Conservation (phyloP, 306 rosid genomes). For the Fragaria ananassa region DNA sequence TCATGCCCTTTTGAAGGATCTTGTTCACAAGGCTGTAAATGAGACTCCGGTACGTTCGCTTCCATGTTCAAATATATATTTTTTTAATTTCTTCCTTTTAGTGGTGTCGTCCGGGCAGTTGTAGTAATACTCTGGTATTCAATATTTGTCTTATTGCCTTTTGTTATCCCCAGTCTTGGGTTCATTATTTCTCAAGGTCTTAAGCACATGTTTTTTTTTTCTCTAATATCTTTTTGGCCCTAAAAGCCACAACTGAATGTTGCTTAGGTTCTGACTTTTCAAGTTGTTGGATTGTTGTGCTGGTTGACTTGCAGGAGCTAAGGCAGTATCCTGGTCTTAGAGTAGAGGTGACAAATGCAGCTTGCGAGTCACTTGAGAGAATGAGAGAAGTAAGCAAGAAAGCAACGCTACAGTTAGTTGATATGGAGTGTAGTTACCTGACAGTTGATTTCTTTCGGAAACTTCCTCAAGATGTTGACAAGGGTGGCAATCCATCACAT, state of each 20-base stretch:
- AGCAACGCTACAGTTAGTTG: slow-evolving; percentile 77
- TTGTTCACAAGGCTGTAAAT: slow-evolving; percentile 72
- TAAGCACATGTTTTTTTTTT: neutral
- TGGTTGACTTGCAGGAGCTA: slow-evolving; percentile 55
- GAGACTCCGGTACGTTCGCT: slow-evolving; percentile 66
- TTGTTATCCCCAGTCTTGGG: neutral
- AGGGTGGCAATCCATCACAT: slow-evolving; percentile 98
- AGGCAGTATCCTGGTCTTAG: slow-evolving; percentile 91
- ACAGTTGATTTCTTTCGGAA: slow-evolving; percentile 90
- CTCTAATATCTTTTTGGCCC: neutral
- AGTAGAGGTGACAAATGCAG: slow-evolving; percentile 83
- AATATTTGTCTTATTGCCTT: neutral
- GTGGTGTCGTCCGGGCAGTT: neutral
- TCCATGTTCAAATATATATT: slow-evolving; percentile 11
- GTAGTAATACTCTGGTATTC: neutral
- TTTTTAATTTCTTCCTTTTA: neutral
- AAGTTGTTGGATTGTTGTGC: slow-evolving; percentile 12
- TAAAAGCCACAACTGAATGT: neutral
- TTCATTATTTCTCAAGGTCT: neutral
- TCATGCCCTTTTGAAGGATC: slow-evolving; percentile 66
- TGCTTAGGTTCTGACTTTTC: neutral
- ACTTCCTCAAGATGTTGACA: slow-evolving; percentile 93
- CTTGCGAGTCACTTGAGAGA: slow-evolving; percentile 69
- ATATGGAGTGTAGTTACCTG: slow-evolving; percentile 89
- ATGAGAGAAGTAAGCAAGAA: slow-evolving; percentile 91